Conservation (phyloP, 1,139 yeast species). For the Arxiozyma bovina region DNA sequence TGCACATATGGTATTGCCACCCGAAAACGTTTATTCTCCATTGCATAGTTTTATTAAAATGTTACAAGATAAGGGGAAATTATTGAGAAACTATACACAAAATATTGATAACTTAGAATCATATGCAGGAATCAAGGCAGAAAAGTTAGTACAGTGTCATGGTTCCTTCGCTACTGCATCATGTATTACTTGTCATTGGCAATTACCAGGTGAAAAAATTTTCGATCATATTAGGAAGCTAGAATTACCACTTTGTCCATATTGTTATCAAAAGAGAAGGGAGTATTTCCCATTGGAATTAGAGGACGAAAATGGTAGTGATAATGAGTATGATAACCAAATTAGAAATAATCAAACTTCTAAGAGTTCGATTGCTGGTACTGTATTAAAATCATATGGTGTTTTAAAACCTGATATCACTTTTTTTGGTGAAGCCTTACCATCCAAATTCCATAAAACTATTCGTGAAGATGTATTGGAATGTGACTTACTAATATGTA, state of each 20-base stretch:
- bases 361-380: conserved; percentile 2
- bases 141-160: conserved; percentile 82
- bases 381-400: conserved; percentile 48
- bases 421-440: conserved; percentile 85
- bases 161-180: conserved; percentile 92
- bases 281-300: conserved; percentile 22
- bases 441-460: conserved; percentile 58
- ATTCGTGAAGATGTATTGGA: conserved; percentile 49
- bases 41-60: conserved; percentile 75
- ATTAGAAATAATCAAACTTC: background rate
- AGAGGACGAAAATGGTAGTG: conserved; percentile 10
- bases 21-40: conserved; percentile 65
- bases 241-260: conserved; percentile 65
- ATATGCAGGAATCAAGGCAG: conserved; percentile 65
- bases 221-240: conserved; percentile 52
- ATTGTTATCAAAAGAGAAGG: conserved; percentile 45
- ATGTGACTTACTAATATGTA: conserved; percentile 77
- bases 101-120: conserved; percentile 89
- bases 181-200: conserved; percentile 68
- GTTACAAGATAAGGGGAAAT: conserved; percentile 67
- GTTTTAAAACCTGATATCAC: conserved; percentile 93
- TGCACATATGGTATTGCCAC: conserved; percentile 83
- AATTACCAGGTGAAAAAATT: conserved; percentile 59
- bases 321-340: conserved; percentile 22
- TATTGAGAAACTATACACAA: conserved; percentile 85